These are phyloP conservation scores for Trichoderma sp. DNA, from an alignment of 2,329 filamentous ascomycete genomes.

Conservation along the genomic window DNA sequence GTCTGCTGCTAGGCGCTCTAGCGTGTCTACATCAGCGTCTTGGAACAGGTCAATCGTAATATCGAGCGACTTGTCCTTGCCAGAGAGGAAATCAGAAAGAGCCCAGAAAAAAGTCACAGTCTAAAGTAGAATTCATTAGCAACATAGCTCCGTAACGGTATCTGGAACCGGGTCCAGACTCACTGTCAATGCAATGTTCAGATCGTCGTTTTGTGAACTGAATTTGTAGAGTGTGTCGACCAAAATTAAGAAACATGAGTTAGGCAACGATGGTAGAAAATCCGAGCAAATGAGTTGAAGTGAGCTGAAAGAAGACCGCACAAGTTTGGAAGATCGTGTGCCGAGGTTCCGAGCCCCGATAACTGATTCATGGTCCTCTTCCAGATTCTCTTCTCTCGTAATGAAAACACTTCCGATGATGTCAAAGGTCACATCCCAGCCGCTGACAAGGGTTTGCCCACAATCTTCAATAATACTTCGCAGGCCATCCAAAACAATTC, in stretches of 20 bases:
- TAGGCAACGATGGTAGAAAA: slow-evolving; percentile 76
- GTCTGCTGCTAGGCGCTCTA: slow-evolving; percentile 62
- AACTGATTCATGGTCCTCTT: slow-evolving; percentile 42
- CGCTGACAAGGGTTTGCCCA: slow-evolving; percentile 79
- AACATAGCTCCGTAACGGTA: background rate
- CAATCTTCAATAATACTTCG: slow-evolving; percentile 85
- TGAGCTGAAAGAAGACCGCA: slow-evolving; percentile 85
- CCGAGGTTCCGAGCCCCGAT: slow-evolving; percentile 45
- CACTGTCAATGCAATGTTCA: slow-evolving; percentile 93
- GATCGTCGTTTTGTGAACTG: slow-evolving; percentile 83
- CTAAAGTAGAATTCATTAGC: slow-evolving; percentile 44
- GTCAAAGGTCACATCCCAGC: slow-evolving; percentile 85
- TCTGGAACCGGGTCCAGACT: slow-evolving; percentile 35
- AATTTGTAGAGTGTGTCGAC: slow-evolving; percentile 90
- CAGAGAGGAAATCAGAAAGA: slow-evolving; percentile 81
- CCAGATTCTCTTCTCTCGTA: slow-evolving; percentile 42
- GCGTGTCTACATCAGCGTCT: slow-evolving; percentile 54
- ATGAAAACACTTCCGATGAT: slow-evolving; percentile 84
- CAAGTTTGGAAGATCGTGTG: slow-evolving; percentile 71
- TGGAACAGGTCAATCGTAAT: slow-evolving; percentile 62
- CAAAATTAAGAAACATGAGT: slow-evolving; percentile 73
- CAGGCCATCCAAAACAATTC: slow-evolving; percentile 75
- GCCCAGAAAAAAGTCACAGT: slow-evolving; percentile 97
- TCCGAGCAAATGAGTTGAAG: slow-evolving; percentile 93
- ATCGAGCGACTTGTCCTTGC: slow-evolving; percentile 60